phyloP scores from a whole-genome alignment of 768 basidiomycete genomes.

The Myochromella boudieri region DNA sequence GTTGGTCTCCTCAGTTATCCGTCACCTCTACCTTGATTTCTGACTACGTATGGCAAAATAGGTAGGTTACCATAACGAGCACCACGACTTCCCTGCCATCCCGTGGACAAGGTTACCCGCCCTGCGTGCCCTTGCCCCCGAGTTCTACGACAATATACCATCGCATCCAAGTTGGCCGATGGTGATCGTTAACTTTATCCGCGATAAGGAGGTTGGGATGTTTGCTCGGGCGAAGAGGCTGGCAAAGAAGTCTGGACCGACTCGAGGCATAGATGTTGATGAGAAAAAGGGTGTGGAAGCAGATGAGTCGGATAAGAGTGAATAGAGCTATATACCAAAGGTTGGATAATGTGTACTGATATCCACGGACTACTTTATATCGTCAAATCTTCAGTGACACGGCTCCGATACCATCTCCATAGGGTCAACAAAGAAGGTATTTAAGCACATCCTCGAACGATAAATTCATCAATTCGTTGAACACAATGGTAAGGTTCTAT shows the following conservation, averaged over 20 bases:
- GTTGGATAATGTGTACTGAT: too few relatives aligned
- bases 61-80: slow-evolving; percentile 99
- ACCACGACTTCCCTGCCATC: slow-evolving; percentile 97
- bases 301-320: slow-evolving; percentile 17
- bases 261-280: not conserved
- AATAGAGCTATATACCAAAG: too few relatives aligned
- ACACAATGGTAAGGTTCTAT: too few relatives aligned
- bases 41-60: slow-evolving; percentile 25
- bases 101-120: slow-evolving; percentile 92
- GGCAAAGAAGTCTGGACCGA: slow-evolving; percentile 29
- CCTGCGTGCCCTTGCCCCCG: slow-evolving; percentile 80
- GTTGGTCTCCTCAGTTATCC: slow-evolving; percentile 23
- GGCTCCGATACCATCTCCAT: too few relatives aligned
- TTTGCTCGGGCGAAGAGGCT: slow-evolving; percentile 84
- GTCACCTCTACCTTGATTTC: slow-evolving; percentile 8
- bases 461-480: too few relatives aligned
- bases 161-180: slow-evolving; percentile 93
- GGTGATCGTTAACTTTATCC: slow-evolving; percentile 92
- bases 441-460: too few relatives aligned
- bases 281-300: not conserved
- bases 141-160: slow-evolving; percentile 89
- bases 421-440: too few relatives aligned
- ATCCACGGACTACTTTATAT: too few relatives aligned
- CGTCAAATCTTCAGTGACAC: too few relatives aligned
- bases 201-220: slow-evolving; percentile 85